phyloP scores from a whole-genome alignment of 495 filamentous ascomycete genomes.

The Aspergillus sclerotiicarbonarius region DNA sequence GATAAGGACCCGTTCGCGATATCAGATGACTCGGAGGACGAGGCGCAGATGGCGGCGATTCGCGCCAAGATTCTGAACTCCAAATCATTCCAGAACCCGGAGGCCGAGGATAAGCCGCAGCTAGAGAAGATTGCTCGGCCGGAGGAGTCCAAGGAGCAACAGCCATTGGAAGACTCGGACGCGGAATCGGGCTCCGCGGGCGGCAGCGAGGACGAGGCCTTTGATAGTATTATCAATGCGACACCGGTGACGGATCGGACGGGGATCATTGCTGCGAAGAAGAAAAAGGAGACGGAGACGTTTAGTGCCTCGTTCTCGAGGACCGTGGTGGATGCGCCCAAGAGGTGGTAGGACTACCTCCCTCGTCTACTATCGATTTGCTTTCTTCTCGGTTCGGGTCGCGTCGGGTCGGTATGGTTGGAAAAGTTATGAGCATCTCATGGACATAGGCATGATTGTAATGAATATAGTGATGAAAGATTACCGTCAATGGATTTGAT shows the following conservation, averaged over 20 bases:
- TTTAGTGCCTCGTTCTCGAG: conserved; percentile 63
- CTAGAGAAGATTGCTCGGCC: conserved; percentile 57
- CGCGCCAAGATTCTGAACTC: conserved; percentile 79
- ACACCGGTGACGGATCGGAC: conserved; percentile 80
- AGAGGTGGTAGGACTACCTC: conserved; percentile 46
- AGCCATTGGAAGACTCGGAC: conserved; percentile 61
- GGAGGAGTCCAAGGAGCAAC: conserved; percentile 4
- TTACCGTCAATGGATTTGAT: background rate
- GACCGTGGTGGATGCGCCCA: conserved; percentile 57
- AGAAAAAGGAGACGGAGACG: conserved; percentile 42
- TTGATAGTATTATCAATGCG: conserved; percentile 90
- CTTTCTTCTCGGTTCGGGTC: background rate
- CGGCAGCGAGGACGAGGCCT: conserved; percentile 63
- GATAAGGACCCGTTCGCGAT: conserved; percentile 68
- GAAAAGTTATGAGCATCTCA: conserved; percentile 1
- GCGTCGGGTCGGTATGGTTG: too few relatives aligned
- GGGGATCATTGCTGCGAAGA: conserved; percentile 64
- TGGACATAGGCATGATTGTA: conserved; percentile 1
- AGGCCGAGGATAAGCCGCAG: conserved; percentile 48
- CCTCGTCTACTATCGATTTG: background rate
- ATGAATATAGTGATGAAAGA: background rate
- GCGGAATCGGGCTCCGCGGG: conserved; percentile 68
- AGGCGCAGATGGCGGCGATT: conserved; percentile 91
- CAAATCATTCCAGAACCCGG: conserved; percentile 74
- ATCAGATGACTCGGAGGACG: conserved; percentile 73